Evolutionary conservation across 495 filamentous ascomycete species (phyloP), one percentile per base, ranked within the genome.

Genomic region (Chaetomium fimeti): DNA sequence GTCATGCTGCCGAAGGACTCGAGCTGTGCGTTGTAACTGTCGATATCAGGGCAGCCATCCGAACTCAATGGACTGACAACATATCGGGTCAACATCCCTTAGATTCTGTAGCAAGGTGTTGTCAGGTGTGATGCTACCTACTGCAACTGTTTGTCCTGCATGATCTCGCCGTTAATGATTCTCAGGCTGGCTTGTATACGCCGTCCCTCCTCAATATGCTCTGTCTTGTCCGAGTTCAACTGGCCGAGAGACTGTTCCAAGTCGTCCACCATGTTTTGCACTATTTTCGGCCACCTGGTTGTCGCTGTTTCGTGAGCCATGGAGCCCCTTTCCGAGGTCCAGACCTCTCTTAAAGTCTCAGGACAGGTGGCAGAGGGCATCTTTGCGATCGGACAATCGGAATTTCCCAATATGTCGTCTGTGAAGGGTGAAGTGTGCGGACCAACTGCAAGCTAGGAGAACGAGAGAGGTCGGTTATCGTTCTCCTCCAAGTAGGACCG

Each of bases 141-240:
- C 48, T 51, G 48, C 48, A 51, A 27, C 48, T 18, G 48, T 12
- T 51, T 51, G 11, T 51, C 24, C 48, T 51, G 48, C 48, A 51
- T 11, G 48, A 51, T 51, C 20, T 51, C 48, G 24, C 20, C 11
- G 7, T 51, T 51, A 6, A 51, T 51, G 20, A 51, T 51, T 25
- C 48, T 51, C 48, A 51, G 48, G n/a, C 22, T 51, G 20, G 48
- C 48, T 20, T 51, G 48, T 51, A 51, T 51, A 25, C 48, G 48
- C 22, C 48, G 48, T 24, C 48, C 48, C 48, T 51, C 48, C 48
- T 51, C 48, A 20, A 51, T 51, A 2, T 51, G 48, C n/a, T 51
- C 48, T 27, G 22, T 3, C 4, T 3, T 51, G 20, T 51, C 48
- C 48, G 32, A 51, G 20, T 51, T 20, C 48, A 9, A 51, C 48